Evolutionary conservation across 1,139 yeast species (phyloP), one percentile per base, ranked within the genome.

Genomic region (Candida sanyaensis): DNA sequence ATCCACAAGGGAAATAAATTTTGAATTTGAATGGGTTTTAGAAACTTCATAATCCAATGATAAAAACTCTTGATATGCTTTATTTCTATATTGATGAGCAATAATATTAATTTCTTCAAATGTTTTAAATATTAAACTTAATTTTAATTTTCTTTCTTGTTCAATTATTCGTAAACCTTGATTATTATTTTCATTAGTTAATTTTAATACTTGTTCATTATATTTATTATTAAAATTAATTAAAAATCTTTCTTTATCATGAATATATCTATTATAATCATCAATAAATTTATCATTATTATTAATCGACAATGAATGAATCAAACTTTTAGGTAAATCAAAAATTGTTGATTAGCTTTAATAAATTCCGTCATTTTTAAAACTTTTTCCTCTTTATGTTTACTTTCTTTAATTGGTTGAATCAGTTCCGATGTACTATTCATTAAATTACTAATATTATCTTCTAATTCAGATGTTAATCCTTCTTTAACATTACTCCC

Each of bases 231-330:
- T 57, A 47, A 40, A 63, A 62, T 37, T 53, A 43, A 28, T 46
- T 57, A 51, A 55, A 51, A 44, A 67, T 51, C 38, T 52, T 54
- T 41, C 59, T 47, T 50, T 62, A 63, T 54, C 68, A 66, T 47
- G 54, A 55, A 42, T 75, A 64, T 48, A 93, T 40, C 77, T 68
- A 46, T 82, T 75, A 63, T 89, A 90, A 56, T 86, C 90, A 42
- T 84, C 79, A 41, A 90, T 73, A 41, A 93, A 77, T 37, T 80
- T 77, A 48, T 86, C 88, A 58, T 88, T 92, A 56, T 91, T 87
- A 48, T 82, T 80, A 27, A 72, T 72, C 21, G 77, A 69, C 28
- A 90, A 73, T 54, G 78, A 77, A n/a, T 63, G 66, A 34, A 77
- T 68, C 49, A 93, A 70, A 9, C 68, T 71, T 32, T 77, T 78